phyloP scores from a whole-genome alignment of 106 monocot genomes.

The Apostasia shenzhenica region DNA sequence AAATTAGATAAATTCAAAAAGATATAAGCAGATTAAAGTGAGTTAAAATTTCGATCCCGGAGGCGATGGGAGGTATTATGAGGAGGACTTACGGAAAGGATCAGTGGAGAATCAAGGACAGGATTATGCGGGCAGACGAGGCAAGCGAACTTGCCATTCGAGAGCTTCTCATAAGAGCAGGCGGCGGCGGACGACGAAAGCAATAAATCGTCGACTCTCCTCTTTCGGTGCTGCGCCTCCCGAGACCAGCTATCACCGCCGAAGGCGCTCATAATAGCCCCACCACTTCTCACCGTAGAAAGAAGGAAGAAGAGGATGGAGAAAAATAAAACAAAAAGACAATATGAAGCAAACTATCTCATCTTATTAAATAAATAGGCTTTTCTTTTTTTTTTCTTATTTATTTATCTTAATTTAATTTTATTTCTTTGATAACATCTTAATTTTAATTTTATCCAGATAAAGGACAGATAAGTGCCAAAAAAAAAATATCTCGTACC shows the following conservation, averaged over 20 bases:
- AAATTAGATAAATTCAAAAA: background rate
- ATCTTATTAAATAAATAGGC: no score
- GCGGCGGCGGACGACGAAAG: slow-evolving; percentile 11
- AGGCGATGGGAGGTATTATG: background rate
- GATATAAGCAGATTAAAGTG: background rate
- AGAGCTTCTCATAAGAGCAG: slow-evolving; percentile 43
- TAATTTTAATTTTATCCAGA: no score
- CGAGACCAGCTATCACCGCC: slow-evolving; percentile 79
- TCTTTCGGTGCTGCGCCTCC: slow-evolving; percentile 62
- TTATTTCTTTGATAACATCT: no score
- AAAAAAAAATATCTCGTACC: no score
- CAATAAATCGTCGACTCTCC: slow-evolving; percentile 60
- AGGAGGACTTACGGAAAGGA: slow-evolving; percentile 41
- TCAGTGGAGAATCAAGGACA: slow-evolving; percentile 58
- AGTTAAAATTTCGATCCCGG: background rate
- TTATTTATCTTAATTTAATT: no score
- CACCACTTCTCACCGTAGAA: no score
- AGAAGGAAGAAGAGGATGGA: no score
- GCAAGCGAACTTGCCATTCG: slow-evolving; percentile 65
- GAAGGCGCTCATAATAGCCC: slow-evolving; percentile 50
- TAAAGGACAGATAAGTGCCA: no score
- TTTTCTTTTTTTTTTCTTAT: no score
- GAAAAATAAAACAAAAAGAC: no score
- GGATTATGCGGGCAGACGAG: slow-evolving; percentile 63
- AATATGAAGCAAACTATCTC: no score